A percentile compares a stretch with the other conserved stretches of the same genome.
These are phyloP conservation scores for Rasamsonia emersonii DNA, from an alignment of 2,329 filamentous ascomycete species.

Conservation along the genomic window DNA sequence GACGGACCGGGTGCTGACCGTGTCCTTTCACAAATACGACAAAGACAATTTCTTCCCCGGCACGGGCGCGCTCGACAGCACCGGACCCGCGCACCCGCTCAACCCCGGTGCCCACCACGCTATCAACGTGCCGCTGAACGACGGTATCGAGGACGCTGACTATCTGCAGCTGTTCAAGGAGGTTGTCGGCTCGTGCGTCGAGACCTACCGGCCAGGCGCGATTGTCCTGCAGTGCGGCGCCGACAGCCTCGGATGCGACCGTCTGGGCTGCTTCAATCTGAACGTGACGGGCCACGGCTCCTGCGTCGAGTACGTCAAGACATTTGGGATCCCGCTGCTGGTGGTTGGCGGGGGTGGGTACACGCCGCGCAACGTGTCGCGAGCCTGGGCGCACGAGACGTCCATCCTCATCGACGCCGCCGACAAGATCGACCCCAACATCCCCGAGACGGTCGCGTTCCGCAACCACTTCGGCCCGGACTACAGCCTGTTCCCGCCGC, in stretches of 20 bases:
- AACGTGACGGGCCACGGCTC: conserved; percentile 90
- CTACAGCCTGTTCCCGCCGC: conserved; percentile 76
- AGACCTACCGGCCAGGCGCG: conserved; percentile 76
- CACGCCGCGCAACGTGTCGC: conserved; percentile 90
- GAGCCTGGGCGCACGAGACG: conserved; percentile 95
- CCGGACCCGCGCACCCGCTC: conserved; percentile 69
- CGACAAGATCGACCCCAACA: conserved; percentile 59
- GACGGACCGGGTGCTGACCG: conserved; percentile 81
- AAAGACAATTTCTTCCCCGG: conserved; percentile 78
- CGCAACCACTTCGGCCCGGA: conserved; percentile 82
- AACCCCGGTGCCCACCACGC: conserved; percentile 85
- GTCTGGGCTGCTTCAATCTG: conserved; percentile 90
- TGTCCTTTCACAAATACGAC: conserved; percentile 96
- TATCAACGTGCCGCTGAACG: conserved; percentile 81
- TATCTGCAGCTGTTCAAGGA: conserved; percentile 78
- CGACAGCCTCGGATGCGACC: conserved; percentile 86
- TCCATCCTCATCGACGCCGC: conserved; percentile 74
- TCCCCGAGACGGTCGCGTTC: conserved; percentile 76
- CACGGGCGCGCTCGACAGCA: conserved; percentile 78
- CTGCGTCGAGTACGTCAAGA: conserved; percentile 84
- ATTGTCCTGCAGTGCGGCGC: conserved; percentile 95
- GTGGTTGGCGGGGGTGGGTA: conserved; percentile 94
- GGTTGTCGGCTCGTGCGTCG: conserved; percentile 68
- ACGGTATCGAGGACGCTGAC: conserved; percentile 84
- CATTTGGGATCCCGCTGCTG: conserved; percentile 68